Percentiles rank a stretch among this genome's conserved stretches.
Conservation (phyloP, 495 filamentous ascomycete species). For the Aspergillus heteromorphus region DNA sequence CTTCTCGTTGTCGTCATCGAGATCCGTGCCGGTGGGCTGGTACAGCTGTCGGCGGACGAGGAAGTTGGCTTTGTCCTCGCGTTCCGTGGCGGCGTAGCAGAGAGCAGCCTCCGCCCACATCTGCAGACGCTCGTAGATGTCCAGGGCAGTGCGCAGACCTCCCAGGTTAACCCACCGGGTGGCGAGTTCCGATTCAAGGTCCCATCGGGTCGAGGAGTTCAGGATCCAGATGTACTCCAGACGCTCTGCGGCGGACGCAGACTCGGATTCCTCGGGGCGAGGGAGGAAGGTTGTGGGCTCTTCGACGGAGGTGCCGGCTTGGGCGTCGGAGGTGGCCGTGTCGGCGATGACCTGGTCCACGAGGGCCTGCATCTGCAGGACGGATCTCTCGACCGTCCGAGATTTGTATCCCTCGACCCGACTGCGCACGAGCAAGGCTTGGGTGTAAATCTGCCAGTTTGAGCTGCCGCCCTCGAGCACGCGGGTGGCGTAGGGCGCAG, state of each 20-base stretch:
- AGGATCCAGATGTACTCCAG: slow-evolving; percentile 78
- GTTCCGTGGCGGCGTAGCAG: slow-evolving; percentile 75
- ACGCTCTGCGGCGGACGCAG: slow-evolving; percentile 68
- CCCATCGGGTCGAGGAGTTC: slow-evolving; percentile 81
- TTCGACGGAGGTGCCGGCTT: slow-evolving; percentile 18
- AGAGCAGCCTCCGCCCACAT: slow-evolving; percentile 96
- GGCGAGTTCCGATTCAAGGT: slow-evolving; percentile 88
- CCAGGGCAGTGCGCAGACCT: slow-evolving; percentile 80
- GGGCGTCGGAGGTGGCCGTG: slow-evolving; percentile 49
- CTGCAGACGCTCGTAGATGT: slow-evolving; percentile 91
- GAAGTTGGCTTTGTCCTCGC: slow-evolving; percentile 73
- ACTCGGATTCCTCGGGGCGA: slow-evolving; percentile 65
- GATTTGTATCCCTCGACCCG: slow-evolving; percentile 82
- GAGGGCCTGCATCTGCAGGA: slow-evolving; percentile 91
- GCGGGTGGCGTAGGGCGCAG: slow-evolving; percentile 81
- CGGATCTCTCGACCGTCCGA: slow-evolving; percentile 78
- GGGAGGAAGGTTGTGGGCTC: slow-evolving; percentile 75
- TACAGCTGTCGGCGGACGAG: slow-evolving; percentile 76
- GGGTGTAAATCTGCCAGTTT: slow-evolving; percentile 98
- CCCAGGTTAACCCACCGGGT: slow-evolving; percentile 84
- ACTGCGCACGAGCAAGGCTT: slow-evolving; percentile 81
- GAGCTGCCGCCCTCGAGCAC: slow-evolving; percentile 84
- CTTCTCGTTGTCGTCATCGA: slow-evolving; percentile 52
- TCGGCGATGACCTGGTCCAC: slow-evolving; percentile 95
- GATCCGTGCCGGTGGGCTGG: slow-evolving; percentile 43